Conservation (phyloP, 768 basidiomycete genomes). For the Pisolithus tinctorius region DNA sequence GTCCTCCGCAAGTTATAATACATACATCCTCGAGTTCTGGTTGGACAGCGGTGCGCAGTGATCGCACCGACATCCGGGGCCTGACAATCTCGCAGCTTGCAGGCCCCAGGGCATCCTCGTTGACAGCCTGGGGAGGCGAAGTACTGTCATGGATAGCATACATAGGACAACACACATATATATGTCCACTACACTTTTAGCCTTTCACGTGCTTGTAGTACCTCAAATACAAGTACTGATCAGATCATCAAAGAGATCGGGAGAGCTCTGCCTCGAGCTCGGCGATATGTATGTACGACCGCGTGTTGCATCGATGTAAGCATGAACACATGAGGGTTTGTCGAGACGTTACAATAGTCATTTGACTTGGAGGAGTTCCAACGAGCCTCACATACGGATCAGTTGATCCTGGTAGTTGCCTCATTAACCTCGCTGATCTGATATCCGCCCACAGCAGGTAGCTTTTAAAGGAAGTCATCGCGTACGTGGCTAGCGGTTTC, state of each 20-base stretch:
- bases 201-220: too few relatives aligned
- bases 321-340: background rate
- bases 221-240: too few relatives aligned
- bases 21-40: too few relatives aligned
- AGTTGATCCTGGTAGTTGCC: background rate
- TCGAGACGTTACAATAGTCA: background rate
- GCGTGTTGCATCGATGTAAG: background rate
- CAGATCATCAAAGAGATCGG: too few relatives aligned
- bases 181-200: too few relatives aligned
- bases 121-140: too few relatives aligned
- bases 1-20: background rate
- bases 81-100: background rate
- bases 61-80: background rate
- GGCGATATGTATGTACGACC: background rate
- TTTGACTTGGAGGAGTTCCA: background rate
- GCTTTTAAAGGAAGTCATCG: background rate
- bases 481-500: background rate
- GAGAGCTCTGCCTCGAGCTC: too few relatives aligned
- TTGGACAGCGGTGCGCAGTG: too few relatives aligned
- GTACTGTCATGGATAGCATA: too few relatives aligned
- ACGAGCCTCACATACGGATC: background rate
- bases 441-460: background rate
- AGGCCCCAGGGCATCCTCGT: too few relatives aligned
- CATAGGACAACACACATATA: too few relatives aligned
- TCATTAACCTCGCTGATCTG: background rate